Evolutionary conservation across 352 stramenopile species (phyloP).

Genomic region (Thraustochytrium sp.): DNA sequence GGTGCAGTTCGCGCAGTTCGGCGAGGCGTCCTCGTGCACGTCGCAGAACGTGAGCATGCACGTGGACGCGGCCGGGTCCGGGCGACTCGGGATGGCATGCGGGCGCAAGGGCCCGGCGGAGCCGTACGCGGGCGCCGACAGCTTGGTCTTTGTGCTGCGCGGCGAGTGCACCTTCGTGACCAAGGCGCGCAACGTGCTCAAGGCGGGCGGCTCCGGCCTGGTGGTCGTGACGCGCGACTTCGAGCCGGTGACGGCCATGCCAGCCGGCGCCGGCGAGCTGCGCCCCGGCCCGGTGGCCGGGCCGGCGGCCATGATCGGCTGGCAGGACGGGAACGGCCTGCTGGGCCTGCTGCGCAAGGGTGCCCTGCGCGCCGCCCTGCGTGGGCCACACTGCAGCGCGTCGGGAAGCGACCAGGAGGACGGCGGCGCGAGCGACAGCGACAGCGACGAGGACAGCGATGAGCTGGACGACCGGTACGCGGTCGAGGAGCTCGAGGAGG

Average conservation of each 20-base stretch:
- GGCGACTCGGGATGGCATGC: background rate
- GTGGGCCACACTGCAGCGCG: background rate
- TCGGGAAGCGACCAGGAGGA: no score
- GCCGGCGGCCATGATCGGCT: background rate
- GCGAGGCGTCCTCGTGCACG: background rate
- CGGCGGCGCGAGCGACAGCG: background rate
- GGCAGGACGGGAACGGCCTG: background rate
- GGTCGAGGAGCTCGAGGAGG: background rate
- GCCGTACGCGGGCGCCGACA: background rate
- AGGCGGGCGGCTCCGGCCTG: background rate
- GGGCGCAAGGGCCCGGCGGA: background rate
- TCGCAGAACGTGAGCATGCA: background rate
- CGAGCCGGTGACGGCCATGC: conserved; percentile 18
- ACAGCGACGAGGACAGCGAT: background rate
- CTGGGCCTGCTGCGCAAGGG: background rate
- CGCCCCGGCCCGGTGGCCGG: background rate
- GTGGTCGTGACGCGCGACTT: conserved; percentile 36
- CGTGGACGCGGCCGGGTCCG: background rate
- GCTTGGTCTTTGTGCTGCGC: conserved; percentile 20
- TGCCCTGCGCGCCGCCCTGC: background rate
- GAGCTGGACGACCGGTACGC: background rate
- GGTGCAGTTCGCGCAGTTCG: background rate
- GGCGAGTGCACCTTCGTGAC: conserved; percentile 36
- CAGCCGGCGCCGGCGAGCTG: conserved; percentile 25
- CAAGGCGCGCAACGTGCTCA: background rate